Percentiles rank a stretch among this genome's conserved stretches.
phyloP scores from a whole-genome alignment of 805 yeast genomes.

The Cyberlindnera euphorbiiphila region DNA sequence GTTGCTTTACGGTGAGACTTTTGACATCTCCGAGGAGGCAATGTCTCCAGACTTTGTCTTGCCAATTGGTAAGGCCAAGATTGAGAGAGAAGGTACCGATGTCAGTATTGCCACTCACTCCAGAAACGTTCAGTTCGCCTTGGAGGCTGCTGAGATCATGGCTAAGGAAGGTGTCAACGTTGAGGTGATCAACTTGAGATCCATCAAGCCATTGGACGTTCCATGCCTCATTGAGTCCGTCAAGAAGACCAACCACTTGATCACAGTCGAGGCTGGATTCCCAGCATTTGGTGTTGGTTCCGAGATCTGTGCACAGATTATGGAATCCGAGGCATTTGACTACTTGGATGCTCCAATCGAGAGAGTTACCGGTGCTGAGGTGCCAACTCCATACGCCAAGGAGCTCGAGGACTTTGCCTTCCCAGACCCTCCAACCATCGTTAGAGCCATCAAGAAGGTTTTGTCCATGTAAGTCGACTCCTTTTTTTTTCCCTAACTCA shows the following conservation, averaged over 20 bases:
- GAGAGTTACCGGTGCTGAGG: conserved; percentile 99
- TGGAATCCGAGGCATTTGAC: conserved; percentile 98
- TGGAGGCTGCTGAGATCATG: conserved; percentile 86
- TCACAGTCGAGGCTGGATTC: conserved; percentile 96
- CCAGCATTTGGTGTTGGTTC: conserved; percentile 99
- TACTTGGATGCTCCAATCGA: conserved; percentile 97
- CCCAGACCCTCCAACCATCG: conserved; percentile 92
- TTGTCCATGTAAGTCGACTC: conserved; percentile 49
- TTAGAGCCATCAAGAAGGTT: conserved; percentile 81
- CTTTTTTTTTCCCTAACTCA: too few relatives aligned
- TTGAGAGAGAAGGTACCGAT: conserved; percentile 91
- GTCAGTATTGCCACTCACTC: conserved; percentile 87
- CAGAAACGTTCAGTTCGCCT: conserved; percentile 80
- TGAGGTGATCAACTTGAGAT: conserved; percentile 93
- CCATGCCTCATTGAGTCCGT: conserved; percentile 81
- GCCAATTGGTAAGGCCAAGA: conserved; percentile 94
- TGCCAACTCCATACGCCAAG: conserved; percentile 97
- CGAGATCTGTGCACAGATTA: conserved; percentile 93
- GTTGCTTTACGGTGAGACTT: conserved; percentile 86
- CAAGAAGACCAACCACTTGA: conserved; percentile 94
- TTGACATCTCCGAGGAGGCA: conserved; percentile 86
- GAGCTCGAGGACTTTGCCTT: conserved; percentile 96
- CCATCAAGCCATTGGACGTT: conserved; percentile 94
- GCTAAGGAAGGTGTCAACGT: conserved; percentile 84
- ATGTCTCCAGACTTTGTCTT: conserved; percentile 82